Conservation (phyloP, 805 yeast species). For the Wickerhamomyces canadensis region DNA sequence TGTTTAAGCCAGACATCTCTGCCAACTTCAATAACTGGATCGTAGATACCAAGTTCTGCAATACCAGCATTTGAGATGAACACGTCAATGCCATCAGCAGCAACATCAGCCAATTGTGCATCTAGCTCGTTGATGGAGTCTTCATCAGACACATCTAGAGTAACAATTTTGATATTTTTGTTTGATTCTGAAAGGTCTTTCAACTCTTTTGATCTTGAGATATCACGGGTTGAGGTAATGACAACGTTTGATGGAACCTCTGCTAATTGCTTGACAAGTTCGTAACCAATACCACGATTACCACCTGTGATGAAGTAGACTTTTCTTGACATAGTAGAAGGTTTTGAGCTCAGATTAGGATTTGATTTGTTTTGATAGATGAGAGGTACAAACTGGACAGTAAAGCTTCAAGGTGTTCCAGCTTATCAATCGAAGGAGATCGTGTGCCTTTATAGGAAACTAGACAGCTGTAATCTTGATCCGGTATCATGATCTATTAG, state of each 20-base stretch:
- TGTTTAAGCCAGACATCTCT: constrained; percentile 2
- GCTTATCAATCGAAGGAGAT: too few species aligned
- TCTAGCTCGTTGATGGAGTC: constrained; percentile 15
- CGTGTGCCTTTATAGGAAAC: too few species aligned
- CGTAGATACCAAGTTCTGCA: neutral
- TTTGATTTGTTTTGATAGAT: too few species aligned
- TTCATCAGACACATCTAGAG: constrained; percentile 18
- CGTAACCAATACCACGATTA: too few species aligned
- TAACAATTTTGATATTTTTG: constrained; percentile 21
- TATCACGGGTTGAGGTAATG: constrained; percentile 14
- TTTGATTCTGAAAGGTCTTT: constrained; percentile 4
- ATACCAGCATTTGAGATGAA: constrained; percentile 25
- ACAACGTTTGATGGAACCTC: constrained; percentile 3
- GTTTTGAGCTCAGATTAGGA: too few species aligned
- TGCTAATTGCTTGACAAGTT: constrained; percentile 1
- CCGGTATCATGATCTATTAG: too few species aligned
- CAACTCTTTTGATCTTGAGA: constrained; percentile 8
- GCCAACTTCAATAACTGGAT: neutral
- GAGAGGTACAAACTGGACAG: too few species aligned
- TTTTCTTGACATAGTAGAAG: too few species aligned
- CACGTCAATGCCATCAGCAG: constrained; percentile 21
- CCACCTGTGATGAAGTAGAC: too few species aligned
- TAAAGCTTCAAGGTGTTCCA: too few species aligned
- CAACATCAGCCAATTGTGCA: constrained; percentile 7
- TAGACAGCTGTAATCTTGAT: too few species aligned